These are phyloP conservation scores for Acer campestre DNA, from an alignment of 345 rosid species.

Conservation along the genomic window DNA sequence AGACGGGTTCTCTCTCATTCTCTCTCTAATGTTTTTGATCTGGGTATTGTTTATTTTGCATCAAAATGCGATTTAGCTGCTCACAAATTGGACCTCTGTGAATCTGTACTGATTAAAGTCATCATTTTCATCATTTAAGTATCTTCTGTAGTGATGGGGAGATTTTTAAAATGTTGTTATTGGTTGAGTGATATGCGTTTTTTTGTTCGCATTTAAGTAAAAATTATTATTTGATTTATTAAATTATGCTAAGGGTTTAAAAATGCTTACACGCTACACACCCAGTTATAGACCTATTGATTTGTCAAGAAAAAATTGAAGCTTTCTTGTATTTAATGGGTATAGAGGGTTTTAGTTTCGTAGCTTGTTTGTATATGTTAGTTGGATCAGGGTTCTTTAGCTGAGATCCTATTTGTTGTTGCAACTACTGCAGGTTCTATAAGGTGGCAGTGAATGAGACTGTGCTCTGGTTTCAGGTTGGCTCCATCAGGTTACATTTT, in stretches of 20 bases:
- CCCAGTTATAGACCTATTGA: background rate
- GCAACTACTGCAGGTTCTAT: constrained; percentile 65
- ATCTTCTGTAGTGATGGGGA: background rate
- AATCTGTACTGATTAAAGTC: background rate
- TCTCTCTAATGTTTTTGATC: constrained; percentile 20
- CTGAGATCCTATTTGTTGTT: constrained; percentile 5
- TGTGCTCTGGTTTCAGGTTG: constrained; percentile 99
- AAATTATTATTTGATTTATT: background rate
- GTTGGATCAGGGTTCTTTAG: constrained; percentile 7
- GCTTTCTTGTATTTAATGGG: background rate
- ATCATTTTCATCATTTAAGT: background rate
- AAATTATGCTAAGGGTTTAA: background rate
- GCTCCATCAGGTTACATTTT: constrained; percentile 88
- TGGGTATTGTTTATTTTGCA: constrained; percentile 14
- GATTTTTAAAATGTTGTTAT: background rate
- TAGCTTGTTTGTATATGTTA: background rate
- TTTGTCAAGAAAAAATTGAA: background rate
- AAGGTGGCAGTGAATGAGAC: constrained; percentile 63
- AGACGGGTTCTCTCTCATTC: constrained; percentile 65
- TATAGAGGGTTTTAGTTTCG: background rate
- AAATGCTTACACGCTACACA: background rate
- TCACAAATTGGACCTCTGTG: background rate
- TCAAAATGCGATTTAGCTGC: background rate
- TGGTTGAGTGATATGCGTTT: background rate
- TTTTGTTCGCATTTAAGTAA: background rate